phyloP scores from a whole-genome alignment of 2,329 filamentous ascomycete species.

The Cercospora nicotianae region DNA sequence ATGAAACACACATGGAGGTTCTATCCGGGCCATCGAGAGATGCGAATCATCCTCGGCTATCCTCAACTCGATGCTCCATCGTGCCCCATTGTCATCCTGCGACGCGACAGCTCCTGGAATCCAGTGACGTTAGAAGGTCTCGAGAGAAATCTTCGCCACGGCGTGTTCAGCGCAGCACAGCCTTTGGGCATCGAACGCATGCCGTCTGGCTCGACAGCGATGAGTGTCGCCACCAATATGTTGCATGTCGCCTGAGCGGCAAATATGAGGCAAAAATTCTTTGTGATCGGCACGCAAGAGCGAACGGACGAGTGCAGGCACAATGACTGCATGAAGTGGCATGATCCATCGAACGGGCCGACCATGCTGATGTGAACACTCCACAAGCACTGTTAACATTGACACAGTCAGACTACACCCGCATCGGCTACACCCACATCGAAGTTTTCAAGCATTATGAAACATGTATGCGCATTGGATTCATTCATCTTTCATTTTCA shows the following conservation, averaged over 20 bases:
- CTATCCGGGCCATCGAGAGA: background rate
- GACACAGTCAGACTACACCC: background rate
- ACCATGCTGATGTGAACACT: background rate
- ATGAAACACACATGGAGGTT: background rate
- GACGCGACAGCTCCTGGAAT: background rate
- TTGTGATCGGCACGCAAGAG: background rate
- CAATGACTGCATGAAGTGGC: background rate
- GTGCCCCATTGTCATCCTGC: background rate
- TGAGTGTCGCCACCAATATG: background rate
- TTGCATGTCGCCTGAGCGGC: background rate
- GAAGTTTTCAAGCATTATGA: background rate
- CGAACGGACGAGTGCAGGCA: background rate
- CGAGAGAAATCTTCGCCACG: background rate
- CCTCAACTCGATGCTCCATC: background rate
- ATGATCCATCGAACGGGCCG: background rate
- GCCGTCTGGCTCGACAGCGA: background rate
- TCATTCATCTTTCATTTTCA: background rate
- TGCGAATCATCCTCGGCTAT: background rate
- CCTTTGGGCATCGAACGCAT: background rate
- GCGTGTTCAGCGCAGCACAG: background rate
- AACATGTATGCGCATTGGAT: background rate
- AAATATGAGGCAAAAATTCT: background rate
- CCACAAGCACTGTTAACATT: background rate
- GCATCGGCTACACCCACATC: too few species aligned
- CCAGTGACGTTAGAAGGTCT: background rate